Evolutionary conservation across 2,329 filamentous ascomycete genomes (phyloP), one percentile per base, ranked within the genome.

Genomic region (Fusarium nodosum): DNA sequence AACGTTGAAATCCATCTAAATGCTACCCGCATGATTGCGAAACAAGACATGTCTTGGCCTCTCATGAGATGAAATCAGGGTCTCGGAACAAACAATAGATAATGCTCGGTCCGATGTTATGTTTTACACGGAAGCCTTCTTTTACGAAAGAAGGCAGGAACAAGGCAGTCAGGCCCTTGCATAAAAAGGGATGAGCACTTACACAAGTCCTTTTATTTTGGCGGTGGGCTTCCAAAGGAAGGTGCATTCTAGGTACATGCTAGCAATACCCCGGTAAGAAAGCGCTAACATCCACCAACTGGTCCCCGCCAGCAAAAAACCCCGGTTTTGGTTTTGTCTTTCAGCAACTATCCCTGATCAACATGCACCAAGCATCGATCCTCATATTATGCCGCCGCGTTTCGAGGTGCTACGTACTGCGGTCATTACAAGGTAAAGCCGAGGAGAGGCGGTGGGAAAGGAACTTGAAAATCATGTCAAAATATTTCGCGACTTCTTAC

Each of bases 351-450:
- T 68, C 68, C 71, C 66, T 66, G 70, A 71, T 72, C 72, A 72
- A 64, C 70, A 73, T 55, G 58, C 62, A 66, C 61, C 48, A 64
- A 66, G 31, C 68, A 69, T 74, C 64, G 57, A 72, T 74, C 69
- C 66, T 65, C 59, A 70, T 68, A 63, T 60, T 68, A 63, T 60
- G 58, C 64, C 51, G 39, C 42, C 51, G 39, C 38, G 46, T 51
- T 44, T 54, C 56, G 65, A 59, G 15, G 22, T 30, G 15, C 46
- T 16, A 24, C 46, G 22, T 50, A n/a, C 16, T 22, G 9, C 22
- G n/a, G 11, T 36, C 33, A 16, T 22, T 15, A 22, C 20, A n/a
- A n/a, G 42, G 36, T 51, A 36, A 56, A 55, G 41, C 55, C 33
- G 9, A 46, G 48, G 34, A 69, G 61, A 50, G 42, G 20, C 56